These are phyloP conservation scores for Chalara sp. DNA, from an alignment of 2,329 filamentous ascomycete genomes.

Conservation along the genomic window DNA sequence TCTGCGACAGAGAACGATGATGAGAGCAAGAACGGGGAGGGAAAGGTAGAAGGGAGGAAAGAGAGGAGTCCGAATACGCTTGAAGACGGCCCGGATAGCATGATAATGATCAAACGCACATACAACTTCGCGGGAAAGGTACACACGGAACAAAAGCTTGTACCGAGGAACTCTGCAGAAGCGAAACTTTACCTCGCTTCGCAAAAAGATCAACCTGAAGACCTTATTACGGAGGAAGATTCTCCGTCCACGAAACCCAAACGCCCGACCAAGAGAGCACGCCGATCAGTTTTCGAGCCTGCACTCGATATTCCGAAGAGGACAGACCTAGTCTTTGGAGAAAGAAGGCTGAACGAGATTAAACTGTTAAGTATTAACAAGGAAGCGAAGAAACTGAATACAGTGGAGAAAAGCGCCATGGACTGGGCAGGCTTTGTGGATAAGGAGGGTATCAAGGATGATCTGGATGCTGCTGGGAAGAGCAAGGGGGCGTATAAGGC, in stretches of 20 bases:
- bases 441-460: constrained; percentile 63
- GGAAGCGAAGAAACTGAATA: constrained; percentile 57
- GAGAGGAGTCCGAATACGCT: constrained; percentile 16
- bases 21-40: not conserved
- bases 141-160: constrained; percentile 65
- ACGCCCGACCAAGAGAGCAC: constrained; percentile 28
- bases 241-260: constrained; percentile 19
- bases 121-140: constrained; percentile 71
- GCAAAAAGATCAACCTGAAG: constrained; percentile 25
- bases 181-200: constrained; percentile 57
- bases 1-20: not conserved
- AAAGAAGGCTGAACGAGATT: constrained; percentile 27
- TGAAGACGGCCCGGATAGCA: constrained; percentile 26
- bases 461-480: constrained; percentile 57
- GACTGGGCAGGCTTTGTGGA: constrained; percentile 69
- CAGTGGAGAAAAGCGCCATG: constrained; percentile 66
- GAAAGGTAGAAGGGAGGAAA: constrained; percentile 1
- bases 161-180: constrained; percentile 58
- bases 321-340: constrained; percentile 51
- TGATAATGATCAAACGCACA: constrained; percentile 60
- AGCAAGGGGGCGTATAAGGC: constrained; percentile 57
- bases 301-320: constrained; percentile 39
- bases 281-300: constrained; percentile 56
- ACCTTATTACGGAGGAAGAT: constrained; percentile 11
- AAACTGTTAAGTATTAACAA: constrained; percentile 36